Evolutionary conservation across 768 basidiomycete genomes (phyloP), one percentile per base, ranked within the genome.

Genomic region (Agaricus sinodeliciosus): DNA sequence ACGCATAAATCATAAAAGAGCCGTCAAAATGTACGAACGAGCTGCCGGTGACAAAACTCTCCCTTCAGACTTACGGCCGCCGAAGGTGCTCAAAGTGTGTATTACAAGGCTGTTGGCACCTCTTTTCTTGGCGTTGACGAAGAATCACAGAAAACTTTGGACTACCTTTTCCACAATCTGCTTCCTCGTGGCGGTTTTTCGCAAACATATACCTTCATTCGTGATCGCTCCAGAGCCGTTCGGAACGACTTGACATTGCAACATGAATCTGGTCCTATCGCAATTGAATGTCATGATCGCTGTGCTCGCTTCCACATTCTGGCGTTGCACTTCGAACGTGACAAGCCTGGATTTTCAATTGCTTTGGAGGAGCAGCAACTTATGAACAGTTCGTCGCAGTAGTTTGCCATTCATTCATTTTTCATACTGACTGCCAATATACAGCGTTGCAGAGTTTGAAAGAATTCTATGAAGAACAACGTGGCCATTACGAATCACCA

Each of bases 241-340:
- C 74, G 95, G 26, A 94, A 87, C 60, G 95, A 99, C 65, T 95
- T 97, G 58, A 92, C 91, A 0, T 87, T 96, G 77, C 95, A 97
- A 65, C 88, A 87, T 56, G 79, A 84, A 55, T 84, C 82, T 34
- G 88, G 87, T 6, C 68, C 76, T 1, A 58, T 84, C 42, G 90
- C 94, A 2, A 92, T 95, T 45, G 87, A 90, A 59, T 93, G 89
- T 60, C 87, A 95, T 60, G 94, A 94, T 62, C 83, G 95, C 49
- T 95, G 94, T 64, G 94, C 88, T 39, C 81, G 95, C 35, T 97
- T 90, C 61, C 95, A 98, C 65, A 90, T 97, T 49, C 72, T 97
- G 1, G 85, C 86, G 0, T 66, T 95, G 22, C 90, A 93, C 56
- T 63, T 75, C 43, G 67, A 83, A 64, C 79, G 84, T 22, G 80